These are phyloP conservation scores for Paxillus ammoniavirescens DNA, from an alignment of 768 basidiomycete genomes.

Conservation along the genomic window DNA sequence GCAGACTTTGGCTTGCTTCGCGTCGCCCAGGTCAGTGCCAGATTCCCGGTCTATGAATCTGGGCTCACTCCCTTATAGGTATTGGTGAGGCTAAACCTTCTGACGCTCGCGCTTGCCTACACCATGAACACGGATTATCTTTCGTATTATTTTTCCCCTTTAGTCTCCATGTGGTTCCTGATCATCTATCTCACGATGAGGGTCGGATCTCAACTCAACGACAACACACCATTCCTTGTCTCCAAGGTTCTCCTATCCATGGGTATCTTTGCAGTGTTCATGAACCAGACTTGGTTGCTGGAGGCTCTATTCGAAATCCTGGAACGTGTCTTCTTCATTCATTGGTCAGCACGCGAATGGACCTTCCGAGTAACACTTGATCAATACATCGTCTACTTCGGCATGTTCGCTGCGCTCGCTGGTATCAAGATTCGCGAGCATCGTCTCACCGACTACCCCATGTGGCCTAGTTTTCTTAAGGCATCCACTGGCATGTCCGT, in stretches of 20 bases:
- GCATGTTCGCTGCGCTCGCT: conserved; percentile 76
- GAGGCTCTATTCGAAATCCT: conserved; percentile 63
- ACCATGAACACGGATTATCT: conserved; percentile 92
- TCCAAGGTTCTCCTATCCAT: conserved; percentile 70
- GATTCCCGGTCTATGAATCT: not conserved
- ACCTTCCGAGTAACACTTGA: conserved; percentile 86
- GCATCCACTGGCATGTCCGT: conserved; percentile 47
- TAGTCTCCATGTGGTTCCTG: conserved; percentile 89
- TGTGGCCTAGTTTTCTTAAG: conserved; percentile 59
- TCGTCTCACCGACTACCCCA: conserved; percentile 63
- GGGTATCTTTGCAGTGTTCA: conserved; percentile 59
- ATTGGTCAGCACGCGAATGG: conserved; percentile 88
- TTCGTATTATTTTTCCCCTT: conserved; percentile 87
- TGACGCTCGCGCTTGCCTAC: conserved; percentile 81
- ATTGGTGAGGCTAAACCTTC: conserved; percentile 78
- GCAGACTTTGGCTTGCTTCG: conserved; percentile 81
- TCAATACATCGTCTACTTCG: conserved; percentile 84
- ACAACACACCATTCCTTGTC: conserved; percentile 61
- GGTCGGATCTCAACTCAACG: conserved; percentile 71
- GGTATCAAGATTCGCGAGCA: conserved; percentile 75
- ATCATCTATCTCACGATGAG: conserved; percentile 82
- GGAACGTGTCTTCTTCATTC: conserved; percentile 64
- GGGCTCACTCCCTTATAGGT: conserved; percentile 41
- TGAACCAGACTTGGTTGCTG: conserved; percentile 61
- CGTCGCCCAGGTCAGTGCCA: conserved; percentile 59